phyloP scores from a whole-genome alignment of 768 basidiomycete genomes.

The Boletales sp. region DNA sequence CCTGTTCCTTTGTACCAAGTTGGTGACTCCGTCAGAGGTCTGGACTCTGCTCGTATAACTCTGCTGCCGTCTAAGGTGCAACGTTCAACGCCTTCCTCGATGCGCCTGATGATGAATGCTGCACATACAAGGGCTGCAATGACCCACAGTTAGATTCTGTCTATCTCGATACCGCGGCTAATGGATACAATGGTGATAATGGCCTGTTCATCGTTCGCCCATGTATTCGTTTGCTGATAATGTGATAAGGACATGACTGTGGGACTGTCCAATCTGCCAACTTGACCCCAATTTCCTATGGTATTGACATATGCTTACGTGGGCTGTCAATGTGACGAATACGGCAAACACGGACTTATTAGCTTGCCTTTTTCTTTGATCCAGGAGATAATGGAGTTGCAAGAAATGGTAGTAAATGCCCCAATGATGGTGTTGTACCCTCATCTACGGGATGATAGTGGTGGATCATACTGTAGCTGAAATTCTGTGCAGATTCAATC shows the following conservation, averaged over 20 bases:
- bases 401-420: too few relatives aligned
- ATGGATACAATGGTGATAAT: slow-evolving; percentile 36
- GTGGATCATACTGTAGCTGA: slow-evolving; percentile 43
- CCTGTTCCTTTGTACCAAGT: slow-evolving; percentile 36
- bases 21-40: slow-evolving; percentile 36
- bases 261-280: slow-evolving; percentile 37
- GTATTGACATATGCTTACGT: slow-evolving; percentile 34
- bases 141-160: slow-evolving; percentile 35
- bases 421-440: too few relatives aligned
- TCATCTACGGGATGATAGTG: slow-evolving; percentile 36
- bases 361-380: slow-evolving; percentile 43
- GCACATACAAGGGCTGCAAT: slow-evolving; percentile 34
- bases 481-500: too few relatives aligned
- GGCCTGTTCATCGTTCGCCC: too few relatives aligned
- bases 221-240: neutral
- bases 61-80: slow-evolving; percentile 29
- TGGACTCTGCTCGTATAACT: neutral
- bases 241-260: slow-evolving; percentile 22
- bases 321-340: slow-evolving; percentile 45
- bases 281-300: slow-evolving; percentile 42
- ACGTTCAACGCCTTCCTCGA: slow-evolving; percentile 45
- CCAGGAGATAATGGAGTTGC: slow-evolving; percentile 41
- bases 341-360: slow-evolving; percentile 48
- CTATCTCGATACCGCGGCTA: slow-evolving; percentile 39
- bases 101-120: slow-evolving; percentile 40